A percentile compares a stretch with the other conserved stretches of the same genome.
phyloP scores from a whole-genome alignment of 345 rosid species.

The Conringia planisiliqua region DNA sequence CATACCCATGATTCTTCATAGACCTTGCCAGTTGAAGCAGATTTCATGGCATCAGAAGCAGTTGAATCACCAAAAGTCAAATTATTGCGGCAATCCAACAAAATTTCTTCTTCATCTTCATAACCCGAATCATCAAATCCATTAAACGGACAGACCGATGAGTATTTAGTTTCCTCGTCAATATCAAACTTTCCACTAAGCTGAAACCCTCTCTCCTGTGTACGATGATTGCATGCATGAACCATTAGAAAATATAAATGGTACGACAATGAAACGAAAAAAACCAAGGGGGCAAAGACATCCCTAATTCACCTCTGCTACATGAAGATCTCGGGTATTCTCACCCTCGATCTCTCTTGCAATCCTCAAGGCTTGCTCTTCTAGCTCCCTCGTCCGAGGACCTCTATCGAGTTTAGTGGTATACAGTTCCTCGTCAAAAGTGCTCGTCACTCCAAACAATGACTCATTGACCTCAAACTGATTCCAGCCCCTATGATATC shows the following conservation, averaged over 20 bases:
- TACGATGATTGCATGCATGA: slow-evolving; percentile 14
- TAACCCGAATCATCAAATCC: slow-evolving; percentile 58
- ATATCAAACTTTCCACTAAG: slow-evolving; percentile 57
- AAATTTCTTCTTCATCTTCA: slow-evolving; percentile 70
- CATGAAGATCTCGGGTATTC: slow-evolving; percentile 79
- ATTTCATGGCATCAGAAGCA: slow-evolving; percentile 38
- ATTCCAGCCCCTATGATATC: slow-evolving; percentile 69
- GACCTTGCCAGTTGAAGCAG: slow-evolving; percentile 39
- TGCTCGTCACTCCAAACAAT: slow-evolving; percentile 88
- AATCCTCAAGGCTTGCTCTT: slow-evolving; percentile 80
- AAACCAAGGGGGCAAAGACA: slow-evolving; percentile 10
- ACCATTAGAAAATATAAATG: neutral
- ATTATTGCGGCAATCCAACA: slow-evolving; percentile 53
- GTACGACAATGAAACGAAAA: neutral
- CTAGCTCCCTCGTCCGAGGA: slow-evolving; percentile 59
- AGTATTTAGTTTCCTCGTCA: slow-evolving; percentile 86
- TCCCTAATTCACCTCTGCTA: slow-evolving; percentile 80
- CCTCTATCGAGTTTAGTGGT: slow-evolving; percentile 93
- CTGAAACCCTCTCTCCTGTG: slow-evolving; percentile 83
- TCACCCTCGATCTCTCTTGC: slow-evolving; percentile 95
- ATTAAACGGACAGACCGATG: slow-evolving; percentile 62
- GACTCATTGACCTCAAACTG: slow-evolving; percentile 79
- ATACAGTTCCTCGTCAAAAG: slow-evolving; percentile 87
- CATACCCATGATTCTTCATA: slow-evolving; percentile 41
- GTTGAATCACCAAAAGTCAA: slow-evolving; percentile 64